These are phyloP conservation scores for Saccharomycopsis phalli DNA, from an alignment of 1,139 yeast species.

Conservation along the genomic window DNA sequence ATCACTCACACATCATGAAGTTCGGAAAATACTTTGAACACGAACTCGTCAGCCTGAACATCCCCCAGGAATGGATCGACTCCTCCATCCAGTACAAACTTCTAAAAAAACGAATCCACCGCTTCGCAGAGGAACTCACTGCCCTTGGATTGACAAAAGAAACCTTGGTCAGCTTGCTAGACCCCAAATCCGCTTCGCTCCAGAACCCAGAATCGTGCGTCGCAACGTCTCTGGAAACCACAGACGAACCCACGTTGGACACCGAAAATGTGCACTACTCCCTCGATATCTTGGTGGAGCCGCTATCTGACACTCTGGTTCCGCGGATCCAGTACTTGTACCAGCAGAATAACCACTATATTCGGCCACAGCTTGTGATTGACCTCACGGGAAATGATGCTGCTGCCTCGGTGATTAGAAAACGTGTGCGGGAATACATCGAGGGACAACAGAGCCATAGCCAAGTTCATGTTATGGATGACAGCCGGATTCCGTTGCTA, in stretches of 20 bases:
- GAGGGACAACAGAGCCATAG: conserved; percentile 2
- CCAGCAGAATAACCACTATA: conserved; percentile 21
- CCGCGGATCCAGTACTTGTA: conserved; percentile 24
- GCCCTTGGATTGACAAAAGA: conserved; percentile 42
- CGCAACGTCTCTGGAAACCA: too few relatives aligned
- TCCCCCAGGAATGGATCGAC: conserved; percentile 62
- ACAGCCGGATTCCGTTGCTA: not conserved
- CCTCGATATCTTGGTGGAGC: too few relatives aligned
- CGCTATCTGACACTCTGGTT: too few relatives aligned
- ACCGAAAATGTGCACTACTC: conserved; percentile 2
- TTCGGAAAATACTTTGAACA: conserved; percentile 66
- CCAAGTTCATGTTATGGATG: not conserved
- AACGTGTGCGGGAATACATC: too few relatives aligned
- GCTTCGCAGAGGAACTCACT: conserved; percentile 52
- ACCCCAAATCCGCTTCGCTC: too few relatives aligned
- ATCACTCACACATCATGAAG: conserved; percentile 50
- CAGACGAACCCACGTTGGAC: conserved; percentile 2
- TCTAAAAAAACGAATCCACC: conserved; percentile 54
- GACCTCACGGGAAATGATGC: conserved; percentile 2
- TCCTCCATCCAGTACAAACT: conserved; percentile 67
- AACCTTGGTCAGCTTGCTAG: conserved; percentile 37
- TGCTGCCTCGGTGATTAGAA: too few relatives aligned
- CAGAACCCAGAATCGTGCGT: too few relatives aligned
- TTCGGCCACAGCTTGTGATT: conserved; percentile 12
- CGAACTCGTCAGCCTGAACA: conserved; percentile 47